Percentiles rank a stretch among this genome's conserved stretches.
Evolutionary conservation across 2,329 filamentous ascomycete species (phyloP).

Genomic region (Alternaria conjuncta): DNA sequence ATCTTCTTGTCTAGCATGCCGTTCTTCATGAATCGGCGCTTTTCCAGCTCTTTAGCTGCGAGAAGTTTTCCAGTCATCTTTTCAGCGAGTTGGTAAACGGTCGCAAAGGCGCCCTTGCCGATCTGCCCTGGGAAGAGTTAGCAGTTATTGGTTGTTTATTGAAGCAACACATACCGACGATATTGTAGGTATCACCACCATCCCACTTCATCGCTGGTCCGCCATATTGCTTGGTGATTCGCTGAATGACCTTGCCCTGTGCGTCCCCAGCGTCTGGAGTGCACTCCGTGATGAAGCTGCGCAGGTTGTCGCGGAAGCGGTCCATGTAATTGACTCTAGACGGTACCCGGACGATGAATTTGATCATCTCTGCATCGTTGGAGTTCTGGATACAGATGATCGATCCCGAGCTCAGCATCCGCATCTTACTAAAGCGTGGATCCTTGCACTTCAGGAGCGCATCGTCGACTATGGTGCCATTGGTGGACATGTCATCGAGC

Average conservation of each 20-base stretch:
- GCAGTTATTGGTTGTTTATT: not conserved
- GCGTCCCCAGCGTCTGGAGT: slow-evolving; percentile 29
- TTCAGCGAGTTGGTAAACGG: slow-evolving; percentile 86
- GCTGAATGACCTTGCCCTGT: slow-evolving; percentile 30
- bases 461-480: slow-evolving; percentile 87
- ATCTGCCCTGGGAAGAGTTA: slow-evolving; percentile 62
- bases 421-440: slow-evolving; percentile 51
- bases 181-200: slow-evolving; percentile 84
- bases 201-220: slow-evolving; percentile 75
- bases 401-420: slow-evolving; percentile 75
- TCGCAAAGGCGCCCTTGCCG: slow-evolving; percentile 93
- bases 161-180: slow-evolving; percentile 55
- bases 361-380: slow-evolving; percentile 66
- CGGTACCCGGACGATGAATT: slow-evolving; percentile 86
- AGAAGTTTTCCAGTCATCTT: slow-evolving; percentile 83
- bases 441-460: slow-evolving; percentile 65
- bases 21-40: slow-evolving; percentile 91
- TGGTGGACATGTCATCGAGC: slow-evolving; percentile 94
- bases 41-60: slow-evolving; percentile 94
- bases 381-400: slow-evolving; percentile 72
- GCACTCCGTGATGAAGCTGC: slow-evolving; percentile 64
- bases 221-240: slow-evolving; percentile 34
- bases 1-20: slow-evolving; percentile 88
- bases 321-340: slow-evolving; percentile 69
- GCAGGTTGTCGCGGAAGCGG: slow-evolving; percentile 72